Evolutionary conservation across 2,329 filamentous ascomycete species (phyloP).

Genomic region (Colletotrichum sp.): DNA sequence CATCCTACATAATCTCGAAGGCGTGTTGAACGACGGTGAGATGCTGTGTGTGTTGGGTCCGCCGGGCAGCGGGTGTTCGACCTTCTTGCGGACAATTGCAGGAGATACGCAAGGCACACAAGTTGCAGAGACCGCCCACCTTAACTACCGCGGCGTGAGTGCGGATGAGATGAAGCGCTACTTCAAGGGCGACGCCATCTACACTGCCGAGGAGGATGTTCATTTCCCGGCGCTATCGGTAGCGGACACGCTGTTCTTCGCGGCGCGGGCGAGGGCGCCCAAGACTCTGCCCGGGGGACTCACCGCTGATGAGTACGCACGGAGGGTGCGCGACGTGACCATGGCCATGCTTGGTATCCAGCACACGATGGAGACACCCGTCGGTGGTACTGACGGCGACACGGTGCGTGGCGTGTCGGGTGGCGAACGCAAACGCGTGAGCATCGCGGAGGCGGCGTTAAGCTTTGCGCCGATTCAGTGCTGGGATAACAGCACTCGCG

Average conservation of each 20-base stretch:
- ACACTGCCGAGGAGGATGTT: conserved; percentile 69
- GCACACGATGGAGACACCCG: conserved; percentile 71
- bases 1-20: conserved; percentile 56
- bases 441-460: conserved; percentile 69
- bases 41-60: conserved; percentile 63
- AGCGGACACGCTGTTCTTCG: conserved; percentile 67
- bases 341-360: conserved; percentile 78
- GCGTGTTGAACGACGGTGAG: conserved; percentile 57
- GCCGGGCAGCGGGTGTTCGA: conserved; percentile 65
- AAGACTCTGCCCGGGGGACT: conserved; percentile 52
- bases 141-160: conserved; percentile 19
- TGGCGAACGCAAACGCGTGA: conserved; percentile 75
- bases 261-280: conserved; percentile 58
- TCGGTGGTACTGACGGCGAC: conserved; percentile 68
- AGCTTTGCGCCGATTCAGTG: conserved; percentile 58
- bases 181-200: conserved; percentile 66
- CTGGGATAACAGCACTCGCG: conserved; percentile 73
- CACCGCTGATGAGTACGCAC: conserved; percentile 42
- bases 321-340: conserved; percentile 69
- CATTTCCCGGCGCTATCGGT: conserved; percentile 66
- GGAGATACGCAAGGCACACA: conserved; percentile 68
- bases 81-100: conserved; percentile 70
- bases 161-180: conserved; percentile 18
- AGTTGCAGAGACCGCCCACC: neutral
- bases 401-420: conserved; percentile 68